phyloP scores from a whole-genome alignment of 1,139 yeast species.

The Candida smagusa region DNA sequence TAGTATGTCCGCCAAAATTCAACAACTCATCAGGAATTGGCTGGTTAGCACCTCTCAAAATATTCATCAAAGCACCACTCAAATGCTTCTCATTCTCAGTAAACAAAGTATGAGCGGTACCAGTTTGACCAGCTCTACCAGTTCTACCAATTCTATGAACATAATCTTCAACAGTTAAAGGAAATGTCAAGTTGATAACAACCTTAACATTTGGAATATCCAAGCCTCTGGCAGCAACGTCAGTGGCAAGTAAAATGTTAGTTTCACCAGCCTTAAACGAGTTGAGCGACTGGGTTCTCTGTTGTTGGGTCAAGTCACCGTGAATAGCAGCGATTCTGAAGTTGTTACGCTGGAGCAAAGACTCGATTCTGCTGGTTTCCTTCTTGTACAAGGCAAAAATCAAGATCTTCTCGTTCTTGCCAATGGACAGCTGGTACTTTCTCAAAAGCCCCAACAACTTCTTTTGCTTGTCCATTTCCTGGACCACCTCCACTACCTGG shows the following conservation, averaged over 20 bases:
- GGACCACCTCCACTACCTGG: conserved; percentile 90
- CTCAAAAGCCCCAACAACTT: conserved; percentile 67
- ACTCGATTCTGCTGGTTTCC: conserved; percentile 91
- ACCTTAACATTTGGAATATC: conserved; percentile 97
- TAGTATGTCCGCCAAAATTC: conserved; percentile 96
- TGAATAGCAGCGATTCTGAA: conserved; percentile 89
- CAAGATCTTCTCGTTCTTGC: conserved; percentile 73
- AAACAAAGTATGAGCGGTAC: conserved; percentile 90
- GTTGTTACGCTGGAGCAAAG: conserved; percentile 66
- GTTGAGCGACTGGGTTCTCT: conserved; percentile 83
- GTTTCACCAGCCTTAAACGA: conserved; percentile 81
- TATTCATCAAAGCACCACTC: conserved; percentile 91
- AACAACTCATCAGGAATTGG: conserved; percentile 94
- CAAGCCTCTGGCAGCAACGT: conserved; percentile 98
- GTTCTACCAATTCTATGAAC: conserved; percentile 98
- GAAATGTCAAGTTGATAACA: conserved; percentile 94
- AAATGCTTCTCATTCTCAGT: conserved; percentile 97
- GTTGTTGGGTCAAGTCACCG: conserved; percentile 91
- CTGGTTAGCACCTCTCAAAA: conserved; percentile 90
- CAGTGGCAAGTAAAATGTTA: conserved; percentile 85
- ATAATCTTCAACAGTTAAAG: conserved; percentile 95
- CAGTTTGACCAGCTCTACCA: conserved; percentile 96
- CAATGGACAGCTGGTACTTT: conserved; percentile 68
- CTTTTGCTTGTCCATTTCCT: conserved; percentile 78
- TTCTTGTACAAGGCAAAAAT: conserved; percentile 94